Evolutionary conservation across 306 rosid species (phyloP), one percentile per base, ranked within the genome.

Genomic region (Rubus idaeus): DNA sequence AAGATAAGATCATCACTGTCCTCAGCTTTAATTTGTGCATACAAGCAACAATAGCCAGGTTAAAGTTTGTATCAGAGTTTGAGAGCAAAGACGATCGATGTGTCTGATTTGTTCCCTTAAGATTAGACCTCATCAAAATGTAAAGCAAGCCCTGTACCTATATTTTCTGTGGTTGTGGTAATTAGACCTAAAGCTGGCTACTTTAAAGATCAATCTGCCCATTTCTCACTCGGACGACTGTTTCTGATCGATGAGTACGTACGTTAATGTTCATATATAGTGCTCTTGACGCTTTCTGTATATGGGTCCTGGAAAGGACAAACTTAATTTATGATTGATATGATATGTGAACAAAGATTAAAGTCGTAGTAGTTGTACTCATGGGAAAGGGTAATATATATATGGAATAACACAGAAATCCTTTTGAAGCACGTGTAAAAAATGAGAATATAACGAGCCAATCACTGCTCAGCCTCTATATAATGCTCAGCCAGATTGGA

Each of bases 141-240:
- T 35, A 72, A 72, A 62, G 73, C n/a, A 41, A 30, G 49, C 8
- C n/a, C n/a, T 45, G 49, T 45, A 5, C 8, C 8, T 45, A 45
- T 45, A 1, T 20, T 46, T 11, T 57, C 17, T 60, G 77, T 77
- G 84, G 83, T 10, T 64, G 82, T 62, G 80, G 75, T 10, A 75
- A 30, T 0, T 13, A 8, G 56, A 30, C 64, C 73, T 55, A 86
- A 83, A 83, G 85, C 80, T 30, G 2, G 35, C 35, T 69, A 77
- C 86, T 86, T 80, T 82, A 51, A 45, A 67, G 37, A 70, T 71
- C 52, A 30, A 17, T 51, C 51, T 20, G 51, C 66, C 23, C 40
- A 60, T 23, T 50, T 50, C 57, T 14, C 60, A 53, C 26, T 7
- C 40, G 4, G 17, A 17, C 16, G 17, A 17, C 16, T 49, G 41